Evolutionary conservation across 495 filamentous ascomycete species (phyloP), one percentile per base, ranked within the genome.

Genomic region (Aspergillus haitiensis): DNA sequence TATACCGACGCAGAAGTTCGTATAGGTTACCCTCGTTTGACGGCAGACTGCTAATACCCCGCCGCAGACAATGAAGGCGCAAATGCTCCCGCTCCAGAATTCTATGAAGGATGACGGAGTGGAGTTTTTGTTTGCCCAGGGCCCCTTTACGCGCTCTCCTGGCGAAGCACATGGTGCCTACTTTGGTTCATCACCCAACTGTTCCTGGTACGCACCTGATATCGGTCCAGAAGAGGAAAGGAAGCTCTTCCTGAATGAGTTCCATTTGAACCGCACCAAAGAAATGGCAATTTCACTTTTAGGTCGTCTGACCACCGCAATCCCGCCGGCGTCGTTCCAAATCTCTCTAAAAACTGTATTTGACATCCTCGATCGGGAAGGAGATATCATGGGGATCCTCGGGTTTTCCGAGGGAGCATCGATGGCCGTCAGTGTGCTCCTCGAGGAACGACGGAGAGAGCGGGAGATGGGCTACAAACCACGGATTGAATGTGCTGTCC

Each of bases 361-460:
- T n/a, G 48, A 55, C 13, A 59, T 66, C 18, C 35, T 72, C 13
- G 71, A 73, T 33, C 56, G 34, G 6, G 75, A 84, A n/a, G 72
- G 64, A 2, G 65, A 67, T 0, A 72, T 72, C n/a, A 64, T 64
- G 7, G 71, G 69, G 5, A 62, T 86, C 46, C 80, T 86, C 51
- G 84, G 83, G 0, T 87, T 84, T 55, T 86, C 84, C 0, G 84
- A 87, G 59, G 86, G 86, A 16, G 84, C 83, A 9, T 79, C 77
- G 0, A 75, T 86, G 7, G 86, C 83, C 0, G 79, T 79, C 5
- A 82, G 81, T 11, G 53, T 83, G 13, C 59, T 83, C 35, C 64
- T 82, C 0, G 79, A 83, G 59, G 81, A 85, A 61, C 67, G 70
- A 18, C 58, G 70, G 45, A 64, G 73, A 45, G 67, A 63, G 13